These are phyloP conservation scores for Mycena leptocephala DNA, from an alignment of 768 basidiomycete species.

Conservation along the genomic window DNA sequence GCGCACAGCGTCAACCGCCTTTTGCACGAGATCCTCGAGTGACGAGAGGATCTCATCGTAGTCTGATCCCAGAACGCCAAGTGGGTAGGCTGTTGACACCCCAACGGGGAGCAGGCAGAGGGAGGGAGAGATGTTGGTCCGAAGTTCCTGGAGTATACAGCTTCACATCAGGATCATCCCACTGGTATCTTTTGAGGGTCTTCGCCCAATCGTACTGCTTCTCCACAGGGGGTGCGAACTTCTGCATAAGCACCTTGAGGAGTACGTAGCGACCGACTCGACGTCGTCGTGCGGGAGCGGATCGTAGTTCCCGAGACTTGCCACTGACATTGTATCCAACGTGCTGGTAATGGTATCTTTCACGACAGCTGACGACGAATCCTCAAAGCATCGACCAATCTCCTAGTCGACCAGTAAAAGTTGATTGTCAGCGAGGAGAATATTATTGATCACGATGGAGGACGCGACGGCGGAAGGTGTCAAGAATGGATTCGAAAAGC, in stretches of 20 bases:
- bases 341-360: constrained; percentile 11
- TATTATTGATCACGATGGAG: constrained; percentile 21
- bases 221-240: constrained; percentile 15
- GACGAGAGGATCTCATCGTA: constrained; percentile 10
- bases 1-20: constrained; percentile 18
- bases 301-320: not conserved
- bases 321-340: constrained; percentile 26
- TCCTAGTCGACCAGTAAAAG: constrained; percentile 22
- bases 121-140: constrained; percentile 16
- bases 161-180: constrained; percentile 3
- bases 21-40: constrained; percentile 12
- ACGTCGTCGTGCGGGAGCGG: constrained; percentile 32
- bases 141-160: not conserved
- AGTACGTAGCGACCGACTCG: constrained; percentile 25
- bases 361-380: not conserved
- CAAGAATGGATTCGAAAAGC: constrained; percentile 16
- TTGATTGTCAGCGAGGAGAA: constrained; percentile 3
- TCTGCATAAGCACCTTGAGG: constrained; percentile 27
- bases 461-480: constrained; percentile 20
- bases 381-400: constrained; percentile 13
- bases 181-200: not conserved
- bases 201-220: not conserved
- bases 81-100: not conserved
- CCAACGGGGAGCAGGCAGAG: not conserved
- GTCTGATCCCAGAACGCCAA: too few species aligned